Evolutionary conservation across 2,329 filamentous ascomycete genomes (phyloP).

Genomic region (Colletotrichum ledebouriae): DNA sequence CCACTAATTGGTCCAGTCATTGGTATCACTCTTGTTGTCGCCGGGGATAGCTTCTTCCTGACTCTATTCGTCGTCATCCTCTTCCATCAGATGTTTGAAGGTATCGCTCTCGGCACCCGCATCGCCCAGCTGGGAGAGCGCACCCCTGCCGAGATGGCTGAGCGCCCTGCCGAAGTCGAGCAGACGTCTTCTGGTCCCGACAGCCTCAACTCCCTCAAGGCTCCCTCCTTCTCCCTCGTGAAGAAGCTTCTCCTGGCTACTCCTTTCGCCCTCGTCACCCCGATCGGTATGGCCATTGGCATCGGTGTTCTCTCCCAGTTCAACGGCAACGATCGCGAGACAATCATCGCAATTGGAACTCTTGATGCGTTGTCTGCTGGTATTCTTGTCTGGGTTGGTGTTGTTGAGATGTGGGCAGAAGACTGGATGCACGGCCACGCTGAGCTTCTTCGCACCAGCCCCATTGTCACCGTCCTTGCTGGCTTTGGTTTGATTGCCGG

Average conservation of each 20-base stretch:
- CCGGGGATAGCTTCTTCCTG: constrained; percentile 67
- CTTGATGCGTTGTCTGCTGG: constrained; percentile 81
- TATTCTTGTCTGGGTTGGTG: constrained; percentile 82
- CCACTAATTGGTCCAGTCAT: constrained; percentile 62
- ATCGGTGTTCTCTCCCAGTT: constrained; percentile 78
- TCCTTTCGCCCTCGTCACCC: constrained; percentile 79
- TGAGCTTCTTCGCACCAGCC: constrained; percentile 67
- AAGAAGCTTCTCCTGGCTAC: constrained; percentile 73
- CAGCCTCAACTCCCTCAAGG: constrained; percentile 33
- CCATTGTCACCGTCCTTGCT: constrained; percentile 63
- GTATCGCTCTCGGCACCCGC: constrained; percentile 78
- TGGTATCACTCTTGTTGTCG: constrained; percentile 73
- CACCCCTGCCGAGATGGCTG: constrained; percentile 19
- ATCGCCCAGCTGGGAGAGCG: constrained; percentile 70
- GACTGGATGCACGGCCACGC: constrained; percentile 74
- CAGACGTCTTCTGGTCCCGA: constrained; percentile 45
- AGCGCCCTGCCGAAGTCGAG: constrained; percentile 41
- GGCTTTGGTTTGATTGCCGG: constrained; percentile 70
- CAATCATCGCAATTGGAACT: constrained; percentile 79
- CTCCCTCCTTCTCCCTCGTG: constrained; percentile 51
- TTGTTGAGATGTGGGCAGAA: constrained; percentile 83
- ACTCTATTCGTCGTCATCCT: constrained; percentile 77
- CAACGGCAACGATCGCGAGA: constrained; percentile 79
- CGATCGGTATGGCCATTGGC: constrained; percentile 84
- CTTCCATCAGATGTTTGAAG: constrained; percentile 85